A percentile compares a stretch with the other conserved stretches of the same genome.
Conservation (phyloP, 2,329 filamentous ascomycete genomes). For the Microsporum audouinii region DNA sequence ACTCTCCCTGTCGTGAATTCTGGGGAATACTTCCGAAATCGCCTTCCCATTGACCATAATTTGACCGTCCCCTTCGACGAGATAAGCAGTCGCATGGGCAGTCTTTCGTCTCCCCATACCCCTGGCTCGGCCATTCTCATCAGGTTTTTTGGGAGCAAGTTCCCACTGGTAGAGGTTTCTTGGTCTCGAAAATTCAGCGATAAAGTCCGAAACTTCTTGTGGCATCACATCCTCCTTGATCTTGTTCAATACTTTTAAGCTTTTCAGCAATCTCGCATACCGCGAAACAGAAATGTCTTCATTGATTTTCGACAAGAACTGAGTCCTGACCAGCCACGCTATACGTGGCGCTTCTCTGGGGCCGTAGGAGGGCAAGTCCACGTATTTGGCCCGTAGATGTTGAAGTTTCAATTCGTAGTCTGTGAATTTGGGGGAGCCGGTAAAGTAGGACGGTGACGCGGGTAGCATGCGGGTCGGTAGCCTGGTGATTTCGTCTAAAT, state of each 20-base stretch:
- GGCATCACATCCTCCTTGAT: conserved; percentile 74
- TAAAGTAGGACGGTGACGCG: conserved; percentile 87
- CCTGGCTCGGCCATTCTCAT: conserved; percentile 64
- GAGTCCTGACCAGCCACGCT: conserved; percentile 63
- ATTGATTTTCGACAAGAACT: conserved; percentile 60
- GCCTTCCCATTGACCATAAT: conserved; percentile 80
- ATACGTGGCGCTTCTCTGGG: conserved; percentile 57
- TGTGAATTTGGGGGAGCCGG: conserved; percentile 70
- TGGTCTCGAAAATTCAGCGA: conserved; percentile 61
- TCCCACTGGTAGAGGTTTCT: conserved; percentile 59
- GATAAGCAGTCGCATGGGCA: conserved; percentile 69
- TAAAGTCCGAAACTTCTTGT: conserved; percentile 50
- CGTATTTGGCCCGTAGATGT: conserved; percentile 58
- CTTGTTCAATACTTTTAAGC: conserved; percentile 69
- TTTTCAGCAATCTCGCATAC: conserved; percentile 62
- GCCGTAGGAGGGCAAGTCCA: conserved; percentile 57
- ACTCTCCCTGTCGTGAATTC: conserved; percentile 87
- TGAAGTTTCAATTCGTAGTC: conserved; percentile 69
- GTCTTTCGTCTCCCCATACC: conserved; percentile 81
- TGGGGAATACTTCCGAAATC: conserved; percentile 69
- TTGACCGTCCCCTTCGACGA: conserved; percentile 89
- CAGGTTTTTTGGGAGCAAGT: conserved; percentile 51
- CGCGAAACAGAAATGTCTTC: conserved; percentile 65
- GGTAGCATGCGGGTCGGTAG: conserved; percentile 64
- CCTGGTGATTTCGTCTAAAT: conserved; percentile 22